These are phyloP conservation scores for Candida silvatica DNA, from an alignment of 805 yeast genomes.

Conservation along the genomic window DNA sequence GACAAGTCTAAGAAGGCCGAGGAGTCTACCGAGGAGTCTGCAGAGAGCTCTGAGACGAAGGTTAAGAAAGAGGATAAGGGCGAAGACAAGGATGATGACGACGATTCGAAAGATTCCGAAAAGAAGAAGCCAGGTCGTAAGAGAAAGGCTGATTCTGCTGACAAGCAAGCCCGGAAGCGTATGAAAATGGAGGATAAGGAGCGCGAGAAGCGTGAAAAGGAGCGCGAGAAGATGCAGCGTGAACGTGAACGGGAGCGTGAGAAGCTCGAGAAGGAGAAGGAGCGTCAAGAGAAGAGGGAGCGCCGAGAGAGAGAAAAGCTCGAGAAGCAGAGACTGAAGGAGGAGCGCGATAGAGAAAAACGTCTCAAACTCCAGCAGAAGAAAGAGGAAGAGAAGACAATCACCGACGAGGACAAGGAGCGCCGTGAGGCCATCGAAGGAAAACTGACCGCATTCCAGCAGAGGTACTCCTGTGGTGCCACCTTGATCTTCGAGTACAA, in stretches of 20 bases:
- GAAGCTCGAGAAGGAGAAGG: slow-evolving; percentile 11
- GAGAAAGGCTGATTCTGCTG: slow-evolving; percentile 13
- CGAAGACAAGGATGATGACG: slow-evolving; percentile 2
- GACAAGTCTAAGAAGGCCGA: too few species aligned
- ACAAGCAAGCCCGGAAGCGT: slow-evolving; percentile 12
- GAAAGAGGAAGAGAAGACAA: slow-evolving; percentile 9
- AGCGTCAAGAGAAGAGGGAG: slow-evolving; percentile 16
- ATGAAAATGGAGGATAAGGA: slow-evolving; percentile 16
- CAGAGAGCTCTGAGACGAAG: too few species aligned
- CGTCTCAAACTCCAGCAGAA: slow-evolving; percentile 4
- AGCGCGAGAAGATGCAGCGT: slow-evolving; percentile 13
- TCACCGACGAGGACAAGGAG: slow-evolving; percentile 8
- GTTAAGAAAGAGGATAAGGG: slow-evolving; percentile 1
- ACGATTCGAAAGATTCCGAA: neutral
- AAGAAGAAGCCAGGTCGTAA: slow-evolving; percentile 10
- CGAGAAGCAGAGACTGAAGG: slow-evolving; percentile 18
- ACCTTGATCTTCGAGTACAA: slow-evolving; percentile 77
- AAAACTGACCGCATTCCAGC: slow-evolving; percentile 70
- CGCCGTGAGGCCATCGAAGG: slow-evolving; percentile 34
- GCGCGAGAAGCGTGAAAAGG: slow-evolving; percentile 11
- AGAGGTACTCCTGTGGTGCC: slow-evolving; percentile 57
- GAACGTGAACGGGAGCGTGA: slow-evolving; percentile 9
- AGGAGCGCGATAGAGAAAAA: slow-evolving; percentile 12
- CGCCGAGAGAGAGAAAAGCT: slow-evolving; percentile 10
- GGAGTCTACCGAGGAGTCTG: too few species aligned